These are phyloP conservation scores for Coffea humblotiana DNA, from an alignment of 305 asterid genomes.

Conservation along the genomic window DNA sequence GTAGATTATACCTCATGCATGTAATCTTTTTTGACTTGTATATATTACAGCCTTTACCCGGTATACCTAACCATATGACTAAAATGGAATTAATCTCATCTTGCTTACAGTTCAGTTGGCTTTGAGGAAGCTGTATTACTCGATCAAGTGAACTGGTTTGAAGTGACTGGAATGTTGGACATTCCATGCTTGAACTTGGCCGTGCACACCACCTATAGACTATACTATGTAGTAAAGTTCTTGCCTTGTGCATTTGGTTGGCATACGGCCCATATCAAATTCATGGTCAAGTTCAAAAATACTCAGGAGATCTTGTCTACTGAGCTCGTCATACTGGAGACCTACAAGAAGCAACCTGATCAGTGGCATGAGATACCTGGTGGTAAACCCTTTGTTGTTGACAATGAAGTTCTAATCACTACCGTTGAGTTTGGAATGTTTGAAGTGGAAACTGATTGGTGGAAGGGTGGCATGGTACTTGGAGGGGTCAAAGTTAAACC, in stretches of 20 bases:
- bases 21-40: too few species aligned
- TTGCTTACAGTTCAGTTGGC: neutral
- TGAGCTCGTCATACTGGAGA: neutral
- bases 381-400: neutral
- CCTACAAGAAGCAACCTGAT: neutral
- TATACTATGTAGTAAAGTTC: neutral
- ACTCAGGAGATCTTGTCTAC: neutral
- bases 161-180: neutral
- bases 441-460: neutral
- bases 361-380: neutral
- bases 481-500: constrained; percentile 1
- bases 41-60: too few species aligned
- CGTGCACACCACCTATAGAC: neutral
- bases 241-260: neutral
- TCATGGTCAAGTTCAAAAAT: neutral
- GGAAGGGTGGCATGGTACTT: constrained; percentile 6
- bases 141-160: neutral
- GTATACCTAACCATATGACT: too few species aligned
- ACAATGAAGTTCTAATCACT: neutral
- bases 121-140: neutral
- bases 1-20: too few species aligned
- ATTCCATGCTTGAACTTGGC: neutral
- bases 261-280: neutral
- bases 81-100: neutral
- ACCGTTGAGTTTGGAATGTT: constrained; percentile 8